A percentile compares a stretch with the other conserved stretches of the same genome.
phyloP scores from a whole-genome alignment of 345 rosid genomes.

The Salix udensis region DNA sequence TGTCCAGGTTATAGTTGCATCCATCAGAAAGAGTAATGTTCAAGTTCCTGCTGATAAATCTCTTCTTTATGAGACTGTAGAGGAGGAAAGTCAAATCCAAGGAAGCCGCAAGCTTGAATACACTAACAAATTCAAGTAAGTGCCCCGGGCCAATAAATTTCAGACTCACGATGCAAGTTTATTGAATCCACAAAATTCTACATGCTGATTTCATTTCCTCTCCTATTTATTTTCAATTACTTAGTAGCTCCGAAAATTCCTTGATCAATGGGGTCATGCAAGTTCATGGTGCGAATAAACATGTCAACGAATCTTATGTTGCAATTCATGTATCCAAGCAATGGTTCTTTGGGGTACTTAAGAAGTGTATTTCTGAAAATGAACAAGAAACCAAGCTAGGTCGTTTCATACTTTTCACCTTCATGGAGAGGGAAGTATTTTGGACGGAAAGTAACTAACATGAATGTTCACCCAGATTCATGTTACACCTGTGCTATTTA shows the following conservation, averaged over 20 bases:
- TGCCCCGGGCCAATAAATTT: not conserved
- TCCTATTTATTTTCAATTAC: not conserved
- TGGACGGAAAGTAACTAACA: not conserved
- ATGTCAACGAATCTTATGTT: not conserved
- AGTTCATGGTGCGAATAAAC: not conserved
- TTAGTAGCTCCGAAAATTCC: not conserved
- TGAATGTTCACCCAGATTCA: not conserved
- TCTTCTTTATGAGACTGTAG: conserved; percentile 63
- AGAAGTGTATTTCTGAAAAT: not conserved
- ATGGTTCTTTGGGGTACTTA: not conserved
- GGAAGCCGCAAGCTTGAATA: conserved; percentile 85
- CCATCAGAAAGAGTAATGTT: conserved; percentile 57
- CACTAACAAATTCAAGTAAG: conserved; percentile 65
- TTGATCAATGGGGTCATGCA: not conserved
- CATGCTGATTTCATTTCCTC: not conserved
- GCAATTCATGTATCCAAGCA: not conserved
- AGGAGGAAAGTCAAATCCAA: conserved; percentile 57
- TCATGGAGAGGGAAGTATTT: not conserved
- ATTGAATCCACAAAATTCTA: not conserved
- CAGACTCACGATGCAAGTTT: not conserved
- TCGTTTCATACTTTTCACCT: not conserved
- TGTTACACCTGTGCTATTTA: not conserved
- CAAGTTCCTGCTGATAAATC: conserved; percentile 68
- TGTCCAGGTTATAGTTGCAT: conserved; percentile 73
- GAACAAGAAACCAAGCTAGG: not conserved